phyloP scores from a whole-genome alignment of 1,139 yeast species.

The Scheffersomyces cryptocercus region DNA sequence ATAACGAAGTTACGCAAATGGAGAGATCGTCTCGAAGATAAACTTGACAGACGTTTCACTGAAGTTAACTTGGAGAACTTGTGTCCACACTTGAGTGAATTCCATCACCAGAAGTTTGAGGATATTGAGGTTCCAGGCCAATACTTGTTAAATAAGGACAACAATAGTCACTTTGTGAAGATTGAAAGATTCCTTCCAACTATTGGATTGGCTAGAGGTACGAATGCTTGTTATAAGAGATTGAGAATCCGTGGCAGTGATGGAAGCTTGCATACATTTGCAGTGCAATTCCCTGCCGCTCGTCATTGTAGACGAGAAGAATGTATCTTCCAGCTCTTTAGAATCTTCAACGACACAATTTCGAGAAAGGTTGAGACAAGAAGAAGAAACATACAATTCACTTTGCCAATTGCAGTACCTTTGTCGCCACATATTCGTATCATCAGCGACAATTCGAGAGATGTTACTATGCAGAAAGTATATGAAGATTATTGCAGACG shows the following conservation, averaged over 20 bases:
- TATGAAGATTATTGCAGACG: slow-evolving; percentile 86
- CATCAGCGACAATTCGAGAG: slow-evolving; percentile 78
- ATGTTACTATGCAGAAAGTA: slow-evolving; percentile 78
- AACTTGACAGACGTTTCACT: slow-evolving; percentile 78
- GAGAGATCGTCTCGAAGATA: slow-evolving; percentile 91
- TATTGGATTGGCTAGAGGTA: slow-evolving; percentile 85
- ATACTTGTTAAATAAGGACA: slow-evolving; percentile 80
- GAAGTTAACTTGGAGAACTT: slow-evolving; percentile 82
- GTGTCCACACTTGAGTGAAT: slow-evolving; percentile 93
- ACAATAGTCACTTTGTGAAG: slow-evolving; percentile 83
- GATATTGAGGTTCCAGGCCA: slow-evolving; percentile 98
- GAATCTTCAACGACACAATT: slow-evolving; percentile 81
- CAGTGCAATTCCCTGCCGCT: slow-evolving; percentile 97
- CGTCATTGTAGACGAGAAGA: slow-evolving; percentile 97
- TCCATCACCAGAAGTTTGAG: slow-evolving; percentile 97
- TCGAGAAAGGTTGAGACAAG: slow-evolving; percentile 84
- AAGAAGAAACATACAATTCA: slow-evolving; percentile 80
- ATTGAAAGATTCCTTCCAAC: slow-evolving; percentile 91
- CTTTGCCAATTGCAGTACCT: slow-evolving; percentile 91
- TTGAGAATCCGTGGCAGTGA: slow-evolving; percentile 91
- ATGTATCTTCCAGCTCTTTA: slow-evolving; percentile 85
- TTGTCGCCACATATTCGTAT: slow-evolving; percentile 93
- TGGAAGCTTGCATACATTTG: slow-evolving; percentile 88
- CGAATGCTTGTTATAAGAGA: slow-evolving; percentile 89
- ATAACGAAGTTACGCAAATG: slow-evolving; percentile 82